Evolutionary conservation across 176 grass and related monocot genomes (phyloP).

Genomic region (Ensete glaucum): DNA sequence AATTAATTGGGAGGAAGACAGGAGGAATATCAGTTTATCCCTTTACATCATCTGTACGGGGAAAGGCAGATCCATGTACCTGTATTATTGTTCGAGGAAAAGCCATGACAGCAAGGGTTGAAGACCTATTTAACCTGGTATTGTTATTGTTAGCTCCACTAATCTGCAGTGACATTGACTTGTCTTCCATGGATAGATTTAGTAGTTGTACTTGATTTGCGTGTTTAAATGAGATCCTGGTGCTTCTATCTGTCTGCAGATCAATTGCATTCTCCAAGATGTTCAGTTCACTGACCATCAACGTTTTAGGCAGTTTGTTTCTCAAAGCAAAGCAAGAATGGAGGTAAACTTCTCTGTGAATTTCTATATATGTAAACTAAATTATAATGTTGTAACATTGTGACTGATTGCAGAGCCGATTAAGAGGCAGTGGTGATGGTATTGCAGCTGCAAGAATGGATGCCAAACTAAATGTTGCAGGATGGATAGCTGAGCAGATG

Average conservation of each 20-base stretch:
- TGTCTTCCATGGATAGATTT: background rate
- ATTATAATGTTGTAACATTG: slow-evolving; percentile 29
- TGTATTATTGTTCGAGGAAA: slow-evolving; percentile 76
- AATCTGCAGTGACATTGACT: background rate
- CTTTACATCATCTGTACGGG: slow-evolving; percentile 75
- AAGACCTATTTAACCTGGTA: slow-evolving; percentile 98
- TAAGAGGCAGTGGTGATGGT: slow-evolving; percentile 89
- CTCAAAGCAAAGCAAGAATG: slow-evolving; percentile 95
- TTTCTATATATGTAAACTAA: slow-evolving; percentile 2
- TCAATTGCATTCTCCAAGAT: slow-evolving; percentile 84
- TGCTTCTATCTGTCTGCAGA: slow-evolving; percentile 38
- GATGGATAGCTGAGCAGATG: slow-evolving; percentile 93
- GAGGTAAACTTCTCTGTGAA: slow-evolving; percentile 53
- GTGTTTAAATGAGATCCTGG: background rate
- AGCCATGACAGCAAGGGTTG: slow-evolving; percentile 63
- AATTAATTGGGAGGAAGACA: slow-evolving; percentile 97
- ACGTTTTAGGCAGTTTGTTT: slow-evolving; percentile 99
- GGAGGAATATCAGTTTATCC: slow-evolving; percentile 99
- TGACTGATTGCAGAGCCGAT: slow-evolving; percentile 58
- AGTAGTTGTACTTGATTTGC: background rate
- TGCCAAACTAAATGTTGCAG: slow-evolving; percentile 86
- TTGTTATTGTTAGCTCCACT: slow-evolving; percentile 12
- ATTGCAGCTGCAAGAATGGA: slow-evolving; percentile 94
- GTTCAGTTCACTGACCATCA: slow-evolving; percentile 96
- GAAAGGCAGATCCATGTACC: slow-evolving; percentile 75